phyloP scores from a whole-genome alignment of 2,329 filamentous ascomycete genomes.

The Colletotrichum plurivorum region DNA sequence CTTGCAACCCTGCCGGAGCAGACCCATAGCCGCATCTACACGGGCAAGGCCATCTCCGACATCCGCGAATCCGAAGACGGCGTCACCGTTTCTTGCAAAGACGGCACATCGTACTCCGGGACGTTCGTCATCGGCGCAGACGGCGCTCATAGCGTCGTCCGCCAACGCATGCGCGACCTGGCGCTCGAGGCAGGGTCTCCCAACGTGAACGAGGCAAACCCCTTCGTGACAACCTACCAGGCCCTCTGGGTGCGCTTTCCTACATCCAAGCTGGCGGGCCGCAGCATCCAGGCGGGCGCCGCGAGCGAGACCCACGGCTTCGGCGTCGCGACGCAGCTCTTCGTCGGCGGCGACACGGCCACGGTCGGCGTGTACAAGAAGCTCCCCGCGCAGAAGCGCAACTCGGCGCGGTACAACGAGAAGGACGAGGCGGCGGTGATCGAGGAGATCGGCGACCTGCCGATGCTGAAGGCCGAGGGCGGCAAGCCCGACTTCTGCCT shows the following conservation, averaged over 20 bases:
- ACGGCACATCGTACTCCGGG: constrained; percentile 52
- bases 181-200: constrained; percentile 2
- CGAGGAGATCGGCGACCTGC: constrained; percentile 45
- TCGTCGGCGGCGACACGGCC: constrained; percentile 44
- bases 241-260: constrained; percentile 43
- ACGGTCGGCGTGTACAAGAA: constrained; percentile 47
- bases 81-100: constrained; percentile 49
- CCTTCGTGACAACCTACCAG: constrained; percentile 42
- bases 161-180: constrained; percentile 48
- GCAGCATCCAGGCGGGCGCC: constrained; percentile 11
- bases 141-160: constrained; percentile 55
- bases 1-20: constrained; percentile 46
- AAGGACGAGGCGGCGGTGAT: constrained; percentile 47
- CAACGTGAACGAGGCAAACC: constrained; percentile 17
- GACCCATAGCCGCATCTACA: constrained; percentile 45
- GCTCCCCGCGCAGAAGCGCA: constrained; percentile 44
- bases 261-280: constrained; percentile 6
- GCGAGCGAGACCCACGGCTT: constrained; percentile 39
- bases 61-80: constrained; percentile 42
- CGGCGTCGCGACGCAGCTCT: constrained; percentile 44
- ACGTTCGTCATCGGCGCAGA: constrained; percentile 59
- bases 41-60: constrained; percentile 44
- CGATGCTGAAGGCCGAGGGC: constrained; percentile 40
- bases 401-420: constrained; percentile 47
- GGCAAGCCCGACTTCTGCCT: constrained; percentile 37